Percentiles rank a stretch among this genome's conserved stretches.
These are phyloP conservation scores for Mucor indicus DNA, from an alignment of 371 early-diverging fungal species.

Conservation along the genomic window DNA sequence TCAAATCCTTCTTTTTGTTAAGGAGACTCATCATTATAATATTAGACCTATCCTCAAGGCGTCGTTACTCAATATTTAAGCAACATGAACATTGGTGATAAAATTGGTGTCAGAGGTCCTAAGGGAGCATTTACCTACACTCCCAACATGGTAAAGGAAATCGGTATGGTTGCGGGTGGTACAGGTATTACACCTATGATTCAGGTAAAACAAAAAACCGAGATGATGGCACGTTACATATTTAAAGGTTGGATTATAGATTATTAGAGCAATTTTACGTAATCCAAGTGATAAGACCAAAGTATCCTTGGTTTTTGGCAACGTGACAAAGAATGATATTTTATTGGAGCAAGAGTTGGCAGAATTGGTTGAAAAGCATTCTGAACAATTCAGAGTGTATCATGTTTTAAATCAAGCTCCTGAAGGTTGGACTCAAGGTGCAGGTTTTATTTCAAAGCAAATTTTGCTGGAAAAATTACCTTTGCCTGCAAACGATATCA, in stretches of 20 bases:
- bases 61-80: constrained; percentile 69
- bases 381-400: constrained; percentile 72
- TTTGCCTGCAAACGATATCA: constrained; percentile 63
- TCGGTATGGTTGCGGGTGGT: constrained; percentile 93
- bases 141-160: constrained; percentile 69
- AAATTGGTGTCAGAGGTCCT: constrained; percentile 76
- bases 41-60: constrained; percentile 77
- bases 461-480: constrained; percentile 71
- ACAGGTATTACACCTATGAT: constrained; percentile 92
- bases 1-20: neutral
- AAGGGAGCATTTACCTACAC: constrained; percentile 85
- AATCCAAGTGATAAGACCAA: constrained; percentile 47
- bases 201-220: constrained; percentile 51
- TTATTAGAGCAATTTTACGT: constrained; percentile 69
- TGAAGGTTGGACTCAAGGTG: constrained; percentile 75
- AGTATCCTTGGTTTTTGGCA: constrained; percentile 17
- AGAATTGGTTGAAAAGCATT: constrained; percentile 58
- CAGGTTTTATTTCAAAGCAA: constrained; percentile 76
- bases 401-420: constrained; percentile 75
- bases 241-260: constrained; percentile 39
- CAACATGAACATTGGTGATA: constrained; percentile 68
- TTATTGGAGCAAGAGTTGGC: constrained; percentile 76
- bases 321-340: constrained; percentile 43
- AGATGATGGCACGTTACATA: too few species aligned
- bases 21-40: neutral